These are phyloP conservation scores for Daldinia concentrica DNA, from an alignment of 495 filamentous ascomycete genomes.

Conservation along the genomic window DNA sequence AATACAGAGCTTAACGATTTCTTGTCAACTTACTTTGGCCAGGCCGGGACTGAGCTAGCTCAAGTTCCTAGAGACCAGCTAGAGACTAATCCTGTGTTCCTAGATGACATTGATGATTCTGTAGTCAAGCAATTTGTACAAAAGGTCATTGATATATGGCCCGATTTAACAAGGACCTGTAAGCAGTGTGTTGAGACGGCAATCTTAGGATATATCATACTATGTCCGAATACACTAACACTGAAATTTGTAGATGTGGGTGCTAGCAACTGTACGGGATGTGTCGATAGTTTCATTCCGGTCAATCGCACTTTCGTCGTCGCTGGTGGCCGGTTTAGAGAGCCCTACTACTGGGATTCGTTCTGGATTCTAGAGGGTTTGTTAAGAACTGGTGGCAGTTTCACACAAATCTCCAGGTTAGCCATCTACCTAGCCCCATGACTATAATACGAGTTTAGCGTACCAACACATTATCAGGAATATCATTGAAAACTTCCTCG, in stretches of 20 bases:
- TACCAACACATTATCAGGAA: slow-evolving; percentile 43
- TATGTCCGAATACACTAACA: neutral
- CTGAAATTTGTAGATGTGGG: slow-evolving; percentile 44
- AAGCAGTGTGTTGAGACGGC: slow-evolving; percentile 1
- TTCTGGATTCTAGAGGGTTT: slow-evolving; percentile 63
- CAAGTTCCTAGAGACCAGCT: slow-evolving; percentile 52
- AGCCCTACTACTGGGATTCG: slow-evolving; percentile 64
- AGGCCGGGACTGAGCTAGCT: slow-evolving; percentile 58
- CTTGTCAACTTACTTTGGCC: slow-evolving; percentile 55
- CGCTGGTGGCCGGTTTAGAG: slow-evolving; percentile 61
- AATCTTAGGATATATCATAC: neutral
- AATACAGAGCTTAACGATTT: slow-evolving; percentile 59
- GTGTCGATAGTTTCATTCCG: slow-evolving; percentile 60
- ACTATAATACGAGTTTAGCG: neutral
- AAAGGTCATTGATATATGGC: slow-evolving; percentile 63
- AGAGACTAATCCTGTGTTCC: slow-evolving; percentile 53
- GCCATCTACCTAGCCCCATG: neutral
- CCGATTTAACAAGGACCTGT: slow-evolving; percentile 57
- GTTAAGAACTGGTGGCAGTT: slow-evolving; percentile 59
- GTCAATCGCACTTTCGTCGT: slow-evolving; percentile 63
- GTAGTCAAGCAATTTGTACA: slow-evolving; percentile 57
- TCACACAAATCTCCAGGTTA: slow-evolving; percentile 55
- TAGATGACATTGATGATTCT: slow-evolving; percentile 53
- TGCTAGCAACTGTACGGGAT: slow-evolving; percentile 52
- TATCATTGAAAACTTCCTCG: slow-evolving; percentile 62